These are phyloP conservation scores for Bolboschoenus planiculmis DNA, from an alignment of 176 grass and related monocot species.

Conservation along the genomic window DNA sequence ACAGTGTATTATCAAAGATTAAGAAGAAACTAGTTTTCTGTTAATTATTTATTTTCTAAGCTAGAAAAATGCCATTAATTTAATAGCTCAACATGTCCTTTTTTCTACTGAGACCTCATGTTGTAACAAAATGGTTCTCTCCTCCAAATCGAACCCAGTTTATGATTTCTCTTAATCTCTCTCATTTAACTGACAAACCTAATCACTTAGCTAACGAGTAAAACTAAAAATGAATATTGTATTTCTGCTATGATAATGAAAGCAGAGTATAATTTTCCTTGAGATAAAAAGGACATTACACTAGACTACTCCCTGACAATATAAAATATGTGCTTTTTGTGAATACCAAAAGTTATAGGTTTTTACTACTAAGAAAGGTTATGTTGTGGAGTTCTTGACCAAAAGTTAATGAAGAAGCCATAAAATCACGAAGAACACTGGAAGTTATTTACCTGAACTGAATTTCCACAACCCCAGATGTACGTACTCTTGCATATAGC, in stretches of 20 bases:
- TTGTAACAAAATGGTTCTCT: background rate
- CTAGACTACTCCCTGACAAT: background rate
- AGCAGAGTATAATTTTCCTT: background rate
- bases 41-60: background rate
- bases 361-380: background rate
- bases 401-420: background rate
- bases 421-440: background rate
- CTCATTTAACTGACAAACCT: background rate
- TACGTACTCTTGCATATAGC: conserved; percentile 89
- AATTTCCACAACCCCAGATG: conserved; percentile 82
- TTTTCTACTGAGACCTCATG: background rate
- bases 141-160: background rate
- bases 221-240: background rate
- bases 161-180: background rate
- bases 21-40: background rate
- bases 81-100: background rate
- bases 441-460: conserved; percentile 73
- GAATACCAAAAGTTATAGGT: background rate
- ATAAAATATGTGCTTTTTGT: background rate
- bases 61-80: background rate
- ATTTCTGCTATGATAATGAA: background rate
- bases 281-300: background rate
- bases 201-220: background rate
- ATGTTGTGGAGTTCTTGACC: background rate
- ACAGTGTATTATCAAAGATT: background rate